Percentiles rank a stretch among this genome's conserved stretches.
Conservation (phyloP, 1,284 basidiomycete species). For the Omphalotus olearius region DNA sequence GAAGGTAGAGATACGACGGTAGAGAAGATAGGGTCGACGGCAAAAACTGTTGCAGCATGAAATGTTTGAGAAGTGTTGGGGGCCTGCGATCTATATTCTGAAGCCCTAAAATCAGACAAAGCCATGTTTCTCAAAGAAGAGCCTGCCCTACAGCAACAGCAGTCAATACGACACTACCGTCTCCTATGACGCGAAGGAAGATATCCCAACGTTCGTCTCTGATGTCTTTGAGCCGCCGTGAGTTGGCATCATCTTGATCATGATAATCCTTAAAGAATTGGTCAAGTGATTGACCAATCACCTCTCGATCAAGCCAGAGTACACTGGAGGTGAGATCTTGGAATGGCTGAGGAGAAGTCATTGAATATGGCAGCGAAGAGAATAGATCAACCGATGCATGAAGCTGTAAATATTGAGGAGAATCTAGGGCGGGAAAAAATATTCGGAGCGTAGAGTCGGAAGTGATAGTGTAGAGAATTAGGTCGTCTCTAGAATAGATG, state of each 20-base stretch:
- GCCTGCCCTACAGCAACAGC: slow-evolving; percentile 65
- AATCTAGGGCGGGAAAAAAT: slow-evolving; percentile 85
- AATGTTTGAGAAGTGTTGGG: slow-evolving; percentile 78
- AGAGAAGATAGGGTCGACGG: slow-evolving; percentile 41
- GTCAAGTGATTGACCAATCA: slow-evolving; percentile 47
- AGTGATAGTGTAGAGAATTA: slow-evolving; percentile 75
- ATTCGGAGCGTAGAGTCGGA: slow-evolving; percentile 74
- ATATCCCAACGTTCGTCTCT: slow-evolving; percentile 74
- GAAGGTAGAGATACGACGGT: slow-evolving; percentile 48
- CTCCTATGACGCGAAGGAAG: slow-evolving; percentile 66
- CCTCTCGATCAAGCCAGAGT: slow-evolving; percentile 61
- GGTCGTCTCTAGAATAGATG: slow-evolving; percentile 52
- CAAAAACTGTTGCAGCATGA: slow-evolving; percentile 62
- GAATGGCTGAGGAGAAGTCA: slow-evolving; percentile 27
- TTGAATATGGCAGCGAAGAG: slow-evolving; percentile 45
- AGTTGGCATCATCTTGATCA: slow-evolving; percentile 39
- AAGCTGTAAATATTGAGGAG: slow-evolving; percentile 80
- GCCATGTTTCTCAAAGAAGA: neutral
- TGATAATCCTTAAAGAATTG: slow-evolving; percentile 30
- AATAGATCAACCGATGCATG: slow-evolving; percentile 71
- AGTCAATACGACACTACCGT: slow-evolving; percentile 69
- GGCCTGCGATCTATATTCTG: slow-evolving; percentile 88
- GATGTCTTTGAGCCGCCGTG: slow-evolving; percentile 52
- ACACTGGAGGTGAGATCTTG: slow-evolving; percentile 39
- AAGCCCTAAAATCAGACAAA: neutral